Conservation (phyloP, 2,329 filamentous ascomycete genomes). For the Pseudopyrenochaeta lycopersici region DNA sequence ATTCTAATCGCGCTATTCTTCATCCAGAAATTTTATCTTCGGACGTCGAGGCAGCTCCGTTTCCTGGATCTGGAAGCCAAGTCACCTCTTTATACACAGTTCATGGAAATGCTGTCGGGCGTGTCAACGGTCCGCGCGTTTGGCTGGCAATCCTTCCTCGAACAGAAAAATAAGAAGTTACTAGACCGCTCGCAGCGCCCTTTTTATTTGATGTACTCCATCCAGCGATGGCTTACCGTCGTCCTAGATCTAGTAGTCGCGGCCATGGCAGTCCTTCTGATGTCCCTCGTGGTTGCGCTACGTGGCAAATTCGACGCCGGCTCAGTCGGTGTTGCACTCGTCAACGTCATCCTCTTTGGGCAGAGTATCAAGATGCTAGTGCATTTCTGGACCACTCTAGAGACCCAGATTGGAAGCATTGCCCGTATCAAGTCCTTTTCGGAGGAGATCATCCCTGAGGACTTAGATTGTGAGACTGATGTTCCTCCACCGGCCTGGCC, state of each 20-base stretch:
- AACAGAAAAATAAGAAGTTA: conserved; percentile 48
- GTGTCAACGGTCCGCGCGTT: conserved; percentile 62
- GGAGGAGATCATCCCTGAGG: conserved; percentile 55
- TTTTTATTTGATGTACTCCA: conserved; percentile 55
- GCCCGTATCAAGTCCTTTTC: conserved; percentile 64
- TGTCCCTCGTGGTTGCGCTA: conserved; percentile 42
- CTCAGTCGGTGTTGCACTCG: conserved; percentile 62
- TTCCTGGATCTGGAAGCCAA: conserved; percentile 63
- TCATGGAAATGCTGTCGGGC: conserved; percentile 60
- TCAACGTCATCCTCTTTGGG: conserved; percentile 64
- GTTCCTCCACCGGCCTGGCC: conserved; percentile 55
- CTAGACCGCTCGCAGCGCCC: conserved; percentile 55
- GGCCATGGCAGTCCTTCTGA: conserved; percentile 50
- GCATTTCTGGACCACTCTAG: conserved; percentile 64
- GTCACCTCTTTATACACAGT: conserved; percentile 61
- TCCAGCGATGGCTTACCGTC: conserved; percentile 56
- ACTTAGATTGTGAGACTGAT: conserved; percentile 61
- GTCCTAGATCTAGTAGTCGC: conserved; percentile 54
- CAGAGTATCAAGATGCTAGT: conserved; percentile 61
- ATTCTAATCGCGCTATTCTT: conserved; percentile 49
- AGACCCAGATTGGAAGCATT: conserved; percentile 67
- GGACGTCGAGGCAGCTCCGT: conserved; percentile 59
- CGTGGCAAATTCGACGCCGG: conserved; percentile 57
- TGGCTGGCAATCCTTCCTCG: conserved; percentile 55
- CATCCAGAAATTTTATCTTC: conserved; percentile 58